A percentile compares a stretch with the other conserved stretches of the same genome.
Conservation (phyloP, 2,329 filamentous ascomycete genomes). For the Madurella mycetomatis region DNA sequence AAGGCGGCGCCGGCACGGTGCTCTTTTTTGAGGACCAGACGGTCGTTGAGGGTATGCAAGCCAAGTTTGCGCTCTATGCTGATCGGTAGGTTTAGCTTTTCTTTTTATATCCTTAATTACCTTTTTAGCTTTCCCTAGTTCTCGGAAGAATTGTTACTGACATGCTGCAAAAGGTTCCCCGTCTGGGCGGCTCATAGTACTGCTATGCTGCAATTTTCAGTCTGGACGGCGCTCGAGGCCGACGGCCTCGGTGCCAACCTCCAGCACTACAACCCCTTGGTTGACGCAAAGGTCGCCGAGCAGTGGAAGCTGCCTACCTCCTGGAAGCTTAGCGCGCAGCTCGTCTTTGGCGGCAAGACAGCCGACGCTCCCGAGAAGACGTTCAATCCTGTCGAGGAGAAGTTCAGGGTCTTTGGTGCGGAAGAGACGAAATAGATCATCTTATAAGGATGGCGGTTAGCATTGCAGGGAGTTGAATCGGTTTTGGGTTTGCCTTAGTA, state of each 20-base stretch:
- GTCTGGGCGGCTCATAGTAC: constrained; percentile 70
- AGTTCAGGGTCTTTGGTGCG: constrained; percentile 60
- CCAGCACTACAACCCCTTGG: constrained; percentile 88
- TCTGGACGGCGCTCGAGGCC: constrained; percentile 78
- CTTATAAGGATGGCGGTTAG: neutral
- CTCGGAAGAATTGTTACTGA: no score
- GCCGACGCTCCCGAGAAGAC: constrained; percentile 58
- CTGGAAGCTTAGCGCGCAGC: constrained; percentile 77
- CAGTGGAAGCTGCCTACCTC: constrained; percentile 66
- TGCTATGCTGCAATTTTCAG: constrained; percentile 75
- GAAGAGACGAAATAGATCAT: constrained; percentile 27
- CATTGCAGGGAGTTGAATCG: constrained; percentile 13
- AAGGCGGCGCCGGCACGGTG: constrained; percentile 70
- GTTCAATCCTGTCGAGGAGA: constrained; percentile 60
- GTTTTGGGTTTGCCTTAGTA: neutral
- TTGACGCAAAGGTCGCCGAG: constrained; percentile 65
- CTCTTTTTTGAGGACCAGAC: constrained; percentile 82
- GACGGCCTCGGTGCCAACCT: constrained; percentile 85
- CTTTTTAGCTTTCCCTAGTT: no score
- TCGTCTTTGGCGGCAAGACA: constrained; percentile 71
- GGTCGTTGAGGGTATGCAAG: constrained; percentile 61
- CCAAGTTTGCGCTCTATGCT: constrained; percentile 67
- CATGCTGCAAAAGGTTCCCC: constrained; percentile 55
- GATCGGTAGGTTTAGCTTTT: constrained; percentile 39
- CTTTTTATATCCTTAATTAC: neutral